phyloP scores from a whole-genome alignment of 78 protist genomes.

The Dictyostelium citrinum region DNA sequence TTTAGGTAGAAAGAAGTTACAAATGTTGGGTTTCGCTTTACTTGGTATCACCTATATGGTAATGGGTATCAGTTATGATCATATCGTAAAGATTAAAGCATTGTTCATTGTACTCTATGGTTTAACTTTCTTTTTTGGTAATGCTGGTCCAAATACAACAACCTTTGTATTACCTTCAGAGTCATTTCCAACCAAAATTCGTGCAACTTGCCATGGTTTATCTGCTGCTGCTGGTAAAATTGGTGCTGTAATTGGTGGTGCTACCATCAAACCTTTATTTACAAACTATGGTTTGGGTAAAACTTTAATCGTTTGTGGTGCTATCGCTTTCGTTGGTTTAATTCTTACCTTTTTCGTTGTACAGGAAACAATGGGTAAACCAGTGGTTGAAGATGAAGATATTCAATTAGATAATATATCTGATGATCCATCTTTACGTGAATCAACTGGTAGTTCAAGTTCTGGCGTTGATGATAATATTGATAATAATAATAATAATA shows the following conservation, averaged over 20 bases:
- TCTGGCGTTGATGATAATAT: neutral
- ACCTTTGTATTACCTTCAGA: conserved; percentile 91
- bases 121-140: conserved; percentile 88
- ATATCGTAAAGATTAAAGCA: conserved; percentile 5
- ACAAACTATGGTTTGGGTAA: conserved; percentile 44
- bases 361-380: conserved; percentile 54
- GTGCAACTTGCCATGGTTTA: conserved; percentile 88
- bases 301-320: conserved; percentile 74
- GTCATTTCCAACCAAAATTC: conserved; percentile 82
- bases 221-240: conserved; percentile 91
- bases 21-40: conserved; percentile 67
- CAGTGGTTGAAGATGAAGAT: conserved; percentile 31
- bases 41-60: conserved; percentile 51
- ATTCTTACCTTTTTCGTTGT: conserved; percentile 41
- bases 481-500: neutral
- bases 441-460: neutral
- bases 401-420: neutral
- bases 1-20: conserved; percentile 59
- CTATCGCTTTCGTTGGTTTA: conserved; percentile 69
- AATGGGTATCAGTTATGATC: conserved; percentile 45
- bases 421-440: neutral
- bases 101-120: conserved; percentile 85
- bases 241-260: conserved; percentile 91
- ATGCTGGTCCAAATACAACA: conserved; percentile 93
- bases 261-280: conserved; percentile 57